These are phyloP conservation scores for Magnusiomyces tetraspermus DNA, from an alignment of 1,139 yeast species.

Conservation along the genomic window DNA sequence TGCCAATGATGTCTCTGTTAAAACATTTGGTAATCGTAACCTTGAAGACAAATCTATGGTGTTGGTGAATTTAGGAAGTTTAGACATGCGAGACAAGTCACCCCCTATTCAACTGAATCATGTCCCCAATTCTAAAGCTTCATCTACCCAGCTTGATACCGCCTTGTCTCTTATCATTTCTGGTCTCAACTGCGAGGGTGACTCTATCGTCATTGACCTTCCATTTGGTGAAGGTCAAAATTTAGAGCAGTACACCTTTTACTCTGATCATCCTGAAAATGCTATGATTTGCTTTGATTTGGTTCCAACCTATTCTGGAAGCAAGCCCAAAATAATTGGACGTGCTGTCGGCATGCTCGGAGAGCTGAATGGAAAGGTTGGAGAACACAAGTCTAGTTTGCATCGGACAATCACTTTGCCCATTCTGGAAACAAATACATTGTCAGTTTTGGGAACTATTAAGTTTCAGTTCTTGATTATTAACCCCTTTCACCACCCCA, in stretches of 20 bases:
- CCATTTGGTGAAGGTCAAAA: slow-evolving; percentile 75
- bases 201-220: slow-evolving; percentile 65
- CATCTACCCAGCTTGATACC: slow-evolving; percentile 76
- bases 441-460: slow-evolving; percentile 70
- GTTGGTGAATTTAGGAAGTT: slow-evolving; percentile 75
- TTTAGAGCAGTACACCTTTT: slow-evolving; percentile 75
- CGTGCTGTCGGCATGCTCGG: slow-evolving; percentile 75
- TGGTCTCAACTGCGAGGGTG: slow-evolving; percentile 42
- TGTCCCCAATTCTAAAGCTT: slow-evolving; percentile 65
- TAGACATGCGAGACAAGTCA: slow-evolving; percentile 55
- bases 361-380: slow-evolving; percentile 58
- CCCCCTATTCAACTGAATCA: slow-evolving; percentile 64
- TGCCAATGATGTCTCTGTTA: slow-evolving; percentile 31
- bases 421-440: slow-evolving; percentile 57
- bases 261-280: slow-evolving; percentile 45
- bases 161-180: slow-evolving; percentile 72
- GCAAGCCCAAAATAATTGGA: slow-evolving; percentile 52
- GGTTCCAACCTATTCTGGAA: slow-evolving; percentile 78
- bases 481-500: slow-evolving; percentile 64
- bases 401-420: slow-evolving; percentile 67
- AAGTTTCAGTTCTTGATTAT: slow-evolving; percentile 68
- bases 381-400: slow-evolving; percentile 54
- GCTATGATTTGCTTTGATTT: slow-evolving; percentile 70
- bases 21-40: slow-evolving; percentile 80
- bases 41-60: slow-evolving; percentile 57